Conservation (phyloP, 1,284 basidiomycete species). For the Rhizoctonia solani region DNA sequence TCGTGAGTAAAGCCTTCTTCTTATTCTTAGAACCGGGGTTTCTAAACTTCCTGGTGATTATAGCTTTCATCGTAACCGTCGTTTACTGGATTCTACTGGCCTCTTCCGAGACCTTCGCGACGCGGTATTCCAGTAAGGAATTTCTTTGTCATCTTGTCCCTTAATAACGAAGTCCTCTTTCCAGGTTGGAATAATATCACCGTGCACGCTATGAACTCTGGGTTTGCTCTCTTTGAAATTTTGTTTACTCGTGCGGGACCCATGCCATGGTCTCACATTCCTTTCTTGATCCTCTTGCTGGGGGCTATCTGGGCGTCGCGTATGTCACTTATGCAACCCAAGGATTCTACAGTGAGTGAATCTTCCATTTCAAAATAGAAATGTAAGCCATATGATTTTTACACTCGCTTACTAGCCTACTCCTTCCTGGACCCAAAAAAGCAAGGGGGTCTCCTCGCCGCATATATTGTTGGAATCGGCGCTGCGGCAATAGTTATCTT, state of each 20-base stretch:
- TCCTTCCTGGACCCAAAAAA: slow-evolving; percentile 51
- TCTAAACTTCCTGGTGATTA: slow-evolving; percentile 34
- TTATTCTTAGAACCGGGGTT: slow-evolving; percentile 6
- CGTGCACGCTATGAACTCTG: slow-evolving; percentile 63
- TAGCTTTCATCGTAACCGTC: slow-evolving; percentile 67
- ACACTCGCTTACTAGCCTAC: slow-evolving; percentile 48
- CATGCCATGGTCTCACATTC: slow-evolving; percentile 58
- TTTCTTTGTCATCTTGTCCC: slow-evolving; percentile 44
- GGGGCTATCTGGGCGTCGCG: slow-evolving; percentile 65
- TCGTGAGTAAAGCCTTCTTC: slow-evolving; percentile 53
- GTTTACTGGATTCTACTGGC: slow-evolving; percentile 68
- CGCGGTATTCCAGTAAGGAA: slow-evolving; percentile 42
- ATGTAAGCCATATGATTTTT: background rate
- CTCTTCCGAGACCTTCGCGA: slow-evolving; percentile 50
- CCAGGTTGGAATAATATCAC: slow-evolving; percentile 64
- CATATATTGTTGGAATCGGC: slow-evolving; percentile 60
- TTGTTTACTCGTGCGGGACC: slow-evolving; percentile 57
- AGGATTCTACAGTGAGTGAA: slow-evolving; percentile 62
- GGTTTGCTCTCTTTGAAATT: slow-evolving; percentile 63
- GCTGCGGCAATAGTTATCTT: slow-evolving; percentile 56
- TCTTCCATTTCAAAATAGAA: background rate
- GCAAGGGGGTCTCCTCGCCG: slow-evolving; percentile 49
- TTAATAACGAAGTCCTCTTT: background rate
- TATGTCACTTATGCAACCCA: slow-evolving; percentile 64
- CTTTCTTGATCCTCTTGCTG: slow-evolving; percentile 55